Evolutionary conservation across 176 grass and related monocot species (phyloP), one percentile per base, ranked within the genome.

Genomic region (Juncus inflexus): DNA sequence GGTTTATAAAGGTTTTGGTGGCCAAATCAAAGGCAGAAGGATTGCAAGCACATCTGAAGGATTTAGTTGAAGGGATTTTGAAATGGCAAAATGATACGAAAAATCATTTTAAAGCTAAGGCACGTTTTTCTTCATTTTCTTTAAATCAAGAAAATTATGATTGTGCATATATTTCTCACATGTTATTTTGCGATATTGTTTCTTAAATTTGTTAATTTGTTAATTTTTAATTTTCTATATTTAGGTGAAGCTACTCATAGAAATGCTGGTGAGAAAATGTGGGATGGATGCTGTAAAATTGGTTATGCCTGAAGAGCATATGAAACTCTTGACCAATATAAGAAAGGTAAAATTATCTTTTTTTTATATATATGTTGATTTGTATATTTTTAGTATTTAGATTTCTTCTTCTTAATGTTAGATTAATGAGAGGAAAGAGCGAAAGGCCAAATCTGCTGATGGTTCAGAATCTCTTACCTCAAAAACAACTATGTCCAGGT

Each of bases 241-340:
- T 40, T 61, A 97, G 92, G 83, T 97, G 12, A 97, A 97, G 64
- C 78, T 86, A 71, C 79, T 97, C 15, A 43, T 97, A 69, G 92
- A 89, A 64, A 91, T 97, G 90, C 87, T 97, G 2, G 83, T 97
- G 49, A 89, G 66, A 55, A 97, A 91, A 89, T 97, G 92, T 82
- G 92, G 92, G 57, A 79, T 97, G 61, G 87, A 91, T 62, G 92
- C 92, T 36, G 92, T 97, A 38, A 97, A 89, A 62, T 81, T 80
- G 51, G 87, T 89, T 49, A 97, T 97, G 83, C 92, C 92, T 35
- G 82, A 91, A 77, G 92, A 97, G 70, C 92, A 97, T 73, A 89
- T 97, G 79, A 97, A 91, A 71, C 62, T 97, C 67, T 73, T 97
- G 7, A 84, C 82, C 39, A 97, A 91, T 38, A 97, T 97, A 64